Conservation (phyloP, 202 grass and related monocot genomes). For the Schoenoplectus tabernaemontani region DNA sequence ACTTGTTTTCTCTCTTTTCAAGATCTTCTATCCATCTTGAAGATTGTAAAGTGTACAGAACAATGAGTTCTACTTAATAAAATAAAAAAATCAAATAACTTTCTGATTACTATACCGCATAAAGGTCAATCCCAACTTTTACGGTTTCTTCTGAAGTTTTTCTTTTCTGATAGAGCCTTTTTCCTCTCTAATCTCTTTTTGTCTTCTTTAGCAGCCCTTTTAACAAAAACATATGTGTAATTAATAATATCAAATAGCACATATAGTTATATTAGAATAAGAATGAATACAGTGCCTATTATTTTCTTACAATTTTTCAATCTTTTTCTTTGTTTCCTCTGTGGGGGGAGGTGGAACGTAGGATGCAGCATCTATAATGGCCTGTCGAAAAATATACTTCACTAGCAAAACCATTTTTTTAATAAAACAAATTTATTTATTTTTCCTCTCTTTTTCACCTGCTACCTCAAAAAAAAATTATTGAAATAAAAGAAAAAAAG, state of each 20-base stretch:
- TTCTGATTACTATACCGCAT: slow-evolving; percentile 16
- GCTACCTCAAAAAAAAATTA: too few species aligned
- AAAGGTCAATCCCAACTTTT: slow-evolving; percentile 60
- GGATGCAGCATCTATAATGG: slow-evolving; percentile 88
- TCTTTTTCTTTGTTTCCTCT: slow-evolving; percentile 88
- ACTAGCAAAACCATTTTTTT: slow-evolving; percentile 17
- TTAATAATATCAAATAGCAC: neutral
- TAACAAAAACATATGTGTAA: slow-evolving; percentile 12
- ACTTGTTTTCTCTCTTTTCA: neutral
- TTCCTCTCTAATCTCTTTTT: slow-evolving; percentile 81
- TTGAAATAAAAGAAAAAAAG: neutral
- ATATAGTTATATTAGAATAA: slow-evolving; percentile 3
- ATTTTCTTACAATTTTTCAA: slow-evolving; percentile 78
- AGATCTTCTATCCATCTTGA: neutral
- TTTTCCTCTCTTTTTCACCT: too few species aligned
- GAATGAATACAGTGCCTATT: slow-evolving; percentile 2
- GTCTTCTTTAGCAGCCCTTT: slow-evolving; percentile 60
- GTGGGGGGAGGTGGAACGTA: slow-evolving; percentile 89
- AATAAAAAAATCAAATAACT: neutral
- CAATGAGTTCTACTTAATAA: neutral
- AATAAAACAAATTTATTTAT: too few species aligned
- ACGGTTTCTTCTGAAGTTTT: slow-evolving; percentile 58
- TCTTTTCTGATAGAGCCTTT: slow-evolving; percentile 78
- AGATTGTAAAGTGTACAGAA: neutral
- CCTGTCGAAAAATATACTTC: slow-evolving; percentile 32